A percentile compares a stretch with the other conserved stretches of the same genome.
Conservation (phyloP, 2,329 filamentous ascomycete species). For the Hypoxylon sp. region DNA sequence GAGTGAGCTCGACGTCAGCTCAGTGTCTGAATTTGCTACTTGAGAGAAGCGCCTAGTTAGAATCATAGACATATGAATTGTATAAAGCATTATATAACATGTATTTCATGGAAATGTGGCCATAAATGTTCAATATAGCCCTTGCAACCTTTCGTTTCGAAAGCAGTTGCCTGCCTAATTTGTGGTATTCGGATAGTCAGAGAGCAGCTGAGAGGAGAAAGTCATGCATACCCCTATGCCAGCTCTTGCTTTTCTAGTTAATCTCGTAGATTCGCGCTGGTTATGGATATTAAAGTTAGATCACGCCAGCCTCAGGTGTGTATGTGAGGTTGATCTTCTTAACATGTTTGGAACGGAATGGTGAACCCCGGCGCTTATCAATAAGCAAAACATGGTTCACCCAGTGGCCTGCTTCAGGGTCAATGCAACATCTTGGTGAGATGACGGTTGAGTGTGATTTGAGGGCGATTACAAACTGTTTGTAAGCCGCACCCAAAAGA, state of each 20-base stretch:
- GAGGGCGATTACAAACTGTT: conserved; percentile 24
- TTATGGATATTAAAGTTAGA: background rate
- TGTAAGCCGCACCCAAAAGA: conserved; percentile 24
- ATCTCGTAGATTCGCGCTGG: background rate
- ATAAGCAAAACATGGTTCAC: conserved; percentile 14
- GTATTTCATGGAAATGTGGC: background rate
- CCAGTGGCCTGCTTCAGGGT: background rate
- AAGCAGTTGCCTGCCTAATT: background rate
- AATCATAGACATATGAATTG: background rate
- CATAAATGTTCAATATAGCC: background rate
- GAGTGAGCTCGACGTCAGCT: background rate
- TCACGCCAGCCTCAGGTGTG: background rate
- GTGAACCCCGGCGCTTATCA: conserved; percentile 11
- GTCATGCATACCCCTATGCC: conserved; percentile 4
- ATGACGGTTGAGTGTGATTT: conserved; percentile 6
- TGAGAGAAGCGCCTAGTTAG: background rate
- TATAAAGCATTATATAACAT: background rate
- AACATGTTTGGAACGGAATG: conserved; percentile 21
- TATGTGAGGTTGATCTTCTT: background rate
- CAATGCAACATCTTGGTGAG: conserved; percentile 2
- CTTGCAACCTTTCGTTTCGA: background rate
- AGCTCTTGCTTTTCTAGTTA: conserved; percentile 2
- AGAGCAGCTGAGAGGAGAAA: background rate
- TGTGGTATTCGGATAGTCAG: background rate
- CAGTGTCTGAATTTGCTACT: background rate